Evolutionary conservation across 2,329 filamentous ascomycete species (phyloP), one percentile per base, ranked within the genome.

Genomic region (Aspergillus pseudonomiae): DNA sequence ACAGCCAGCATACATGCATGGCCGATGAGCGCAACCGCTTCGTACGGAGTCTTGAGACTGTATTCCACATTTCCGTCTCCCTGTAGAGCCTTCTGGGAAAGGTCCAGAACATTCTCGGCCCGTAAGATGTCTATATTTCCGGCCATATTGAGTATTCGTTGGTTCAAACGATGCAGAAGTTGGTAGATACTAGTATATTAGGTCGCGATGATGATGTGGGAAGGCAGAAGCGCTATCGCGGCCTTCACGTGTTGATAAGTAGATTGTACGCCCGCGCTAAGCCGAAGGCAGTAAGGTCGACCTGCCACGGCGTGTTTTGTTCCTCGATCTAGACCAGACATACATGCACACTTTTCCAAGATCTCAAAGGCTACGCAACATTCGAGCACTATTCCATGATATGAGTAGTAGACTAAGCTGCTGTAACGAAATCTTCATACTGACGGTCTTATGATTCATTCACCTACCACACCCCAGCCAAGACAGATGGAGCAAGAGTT

Each of bases 1-100:
- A 94, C 87, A 10, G 89, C 89, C 28, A 87, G 77, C 88, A 98
- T 91, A 72, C 89, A 93, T 4, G 92, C 91, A 77, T 99, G 94
- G 24, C 89, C 84, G 66, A 96, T 89, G 28, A 98, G 85, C 19
- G 92, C 93, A 65, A 97, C 83, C 55, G 91, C 92, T 80, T 98
- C 94, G 75, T 91, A 92, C 0, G 90, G 65, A 65, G 77, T 77
- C 57, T 78, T 77, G 65, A 83, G 69, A 56, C 65, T 73, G 28
- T 66, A 67, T 54, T 73, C 70, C 28, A 63, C 65, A 43, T 70
- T 70, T 34, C 63, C 68, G 62, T 73, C 71, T 28, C 68, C 64
- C 24, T 70, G 67, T 24, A 80, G 67, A 65, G 76, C 74, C 63
- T 65, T 67, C 26, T 71, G 70, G 6, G 74, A 77, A 34, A 78